Percentiles rank a stretch among this genome's conserved stretches.
Evolutionary conservation across 2,329 filamentous ascomycete genomes (phyloP).

Genomic region (Fusarium buharicum): DNA sequence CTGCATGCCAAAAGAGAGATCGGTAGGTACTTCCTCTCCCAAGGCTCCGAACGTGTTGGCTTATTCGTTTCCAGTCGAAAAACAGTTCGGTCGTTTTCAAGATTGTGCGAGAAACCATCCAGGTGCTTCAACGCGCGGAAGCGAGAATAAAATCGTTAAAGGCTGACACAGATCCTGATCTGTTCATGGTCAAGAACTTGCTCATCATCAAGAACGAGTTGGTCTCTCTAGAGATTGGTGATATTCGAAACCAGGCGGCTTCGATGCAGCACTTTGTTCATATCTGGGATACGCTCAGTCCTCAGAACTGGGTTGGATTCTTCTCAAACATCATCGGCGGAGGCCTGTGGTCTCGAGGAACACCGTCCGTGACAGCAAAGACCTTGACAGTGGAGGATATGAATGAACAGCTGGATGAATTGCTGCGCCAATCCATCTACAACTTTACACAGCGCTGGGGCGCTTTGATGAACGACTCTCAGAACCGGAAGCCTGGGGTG

Average conservation of each 20-base stretch:
- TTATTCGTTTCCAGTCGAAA: conserved; percentile 47
- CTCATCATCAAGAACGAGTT: conserved; percentile 96
- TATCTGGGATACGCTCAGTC: conserved; percentile 72
- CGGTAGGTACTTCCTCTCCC: conserved; percentile 56
- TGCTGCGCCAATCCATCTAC: conserved; percentile 70
- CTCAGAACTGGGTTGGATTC: conserved; percentile 67
- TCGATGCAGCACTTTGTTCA: conserved; percentile 70
- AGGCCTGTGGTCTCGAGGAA: conserved; percentile 59
- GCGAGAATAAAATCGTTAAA: conserved; percentile 72
- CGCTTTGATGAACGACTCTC: conserved; percentile 60
- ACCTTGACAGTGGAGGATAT: conserved; percentile 65
- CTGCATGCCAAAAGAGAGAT: conserved; percentile 71
- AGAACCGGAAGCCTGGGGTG: conserved; percentile 58
- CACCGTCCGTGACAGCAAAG: conserved; percentile 52
- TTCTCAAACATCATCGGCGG: conserved; percentile 68
- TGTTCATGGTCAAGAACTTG: conserved; percentile 95
- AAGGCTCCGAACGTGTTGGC: neutral
- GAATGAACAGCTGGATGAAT: conserved; percentile 71
- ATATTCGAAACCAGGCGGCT: conserved; percentile 62
- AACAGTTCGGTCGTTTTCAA: conserved; percentile 68
- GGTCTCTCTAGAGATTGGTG: conserved; percentile 91
- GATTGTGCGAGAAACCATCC: conserved; percentile 90
- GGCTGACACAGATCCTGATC: conserved; percentile 75
- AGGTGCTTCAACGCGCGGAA: conserved; percentile 82
- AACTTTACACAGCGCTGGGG: conserved; percentile 71